Evolutionary conservation across 768 basidiomycete genomes (phyloP).

Genomic region (Panaeolus cyanescens): DNA sequence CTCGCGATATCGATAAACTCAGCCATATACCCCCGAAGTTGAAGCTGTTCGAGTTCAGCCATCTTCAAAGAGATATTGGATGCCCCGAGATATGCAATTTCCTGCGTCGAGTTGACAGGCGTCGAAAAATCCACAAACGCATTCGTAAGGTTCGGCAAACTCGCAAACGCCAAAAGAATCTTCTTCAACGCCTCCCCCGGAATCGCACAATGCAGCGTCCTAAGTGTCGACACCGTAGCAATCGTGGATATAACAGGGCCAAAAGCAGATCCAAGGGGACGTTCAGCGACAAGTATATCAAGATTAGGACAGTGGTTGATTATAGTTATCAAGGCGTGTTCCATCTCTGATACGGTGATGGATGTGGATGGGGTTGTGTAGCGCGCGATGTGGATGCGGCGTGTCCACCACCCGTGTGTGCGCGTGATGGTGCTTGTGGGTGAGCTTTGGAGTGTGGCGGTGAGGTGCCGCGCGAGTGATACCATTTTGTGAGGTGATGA

Average conservation of each 20-base stretch:
- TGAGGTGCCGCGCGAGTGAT: constrained; percentile 51
- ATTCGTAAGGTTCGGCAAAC: constrained; percentile 57
- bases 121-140: constrained; percentile 52
- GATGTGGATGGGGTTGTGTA: constrained; percentile 39
- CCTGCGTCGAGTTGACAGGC: constrained; percentile 34
- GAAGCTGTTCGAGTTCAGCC: constrained; percentile 61
- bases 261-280: constrained; percentile 61
- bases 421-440: constrained; percentile 37
- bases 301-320: constrained; percentile 72
- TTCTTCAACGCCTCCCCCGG: constrained; percentile 57
- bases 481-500: constrained; percentile 58
- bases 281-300: constrained; percentile 70
- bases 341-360: constrained; percentile 48
- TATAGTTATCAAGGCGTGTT: constrained; percentile 56
- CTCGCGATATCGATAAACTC: constrained; percentile 72
- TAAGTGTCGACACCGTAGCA: constrained; percentile 49
- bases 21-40: constrained; percentile 57
- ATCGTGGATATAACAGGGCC: constrained; percentile 68
- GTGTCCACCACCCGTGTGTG: constrained; percentile 70
- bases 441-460: constrained; percentile 42
- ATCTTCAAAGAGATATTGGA: constrained; percentile 54
- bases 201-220: constrained; percentile 63
- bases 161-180: constrained; percentile 72
- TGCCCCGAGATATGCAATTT: constrained; percentile 55
- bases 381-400: constrained; percentile 68